These are phyloP conservation scores for Trichoderma guizhouense DNA, from an alignment of 2,329 filamentous ascomycete species.

Conservation along the genomic window DNA sequence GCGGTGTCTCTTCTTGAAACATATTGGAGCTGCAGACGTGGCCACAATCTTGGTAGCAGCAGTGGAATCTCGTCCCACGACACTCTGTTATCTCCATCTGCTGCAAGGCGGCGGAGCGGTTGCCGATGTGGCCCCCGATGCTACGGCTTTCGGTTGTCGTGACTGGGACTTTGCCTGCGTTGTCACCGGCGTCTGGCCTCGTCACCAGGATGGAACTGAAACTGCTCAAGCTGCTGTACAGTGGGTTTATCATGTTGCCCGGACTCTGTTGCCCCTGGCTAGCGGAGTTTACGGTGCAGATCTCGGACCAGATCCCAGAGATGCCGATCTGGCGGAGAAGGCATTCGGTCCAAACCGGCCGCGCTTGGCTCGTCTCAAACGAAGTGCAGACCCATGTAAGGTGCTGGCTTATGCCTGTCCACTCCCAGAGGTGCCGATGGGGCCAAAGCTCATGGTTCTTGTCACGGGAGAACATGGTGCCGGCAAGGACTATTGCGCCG, in stretches of 20 bases:
- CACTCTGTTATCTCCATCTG: conserved; percentile 59
- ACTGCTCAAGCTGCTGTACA: conserved; percentile 35
- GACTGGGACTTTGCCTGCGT: conserved; percentile 64
- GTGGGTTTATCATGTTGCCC: conserved; percentile 57
- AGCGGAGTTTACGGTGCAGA: conserved; percentile 57
- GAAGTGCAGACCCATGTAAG: conserved; percentile 44
- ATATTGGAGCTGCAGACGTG: conserved; percentile 38
- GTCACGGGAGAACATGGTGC: conserved; percentile 53
- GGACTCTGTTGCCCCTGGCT: conserved; percentile 47
- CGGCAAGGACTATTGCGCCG: conserved; percentile 60
- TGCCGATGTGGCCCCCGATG: conserved; percentile 39
- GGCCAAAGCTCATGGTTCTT: conserved; percentile 51
- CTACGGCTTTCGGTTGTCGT: conserved; percentile 60
- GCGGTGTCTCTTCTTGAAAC: conserved; percentile 58
- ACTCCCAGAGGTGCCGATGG: conserved; percentile 37
- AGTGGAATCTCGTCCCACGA: conserved; percentile 46
- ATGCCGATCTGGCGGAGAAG: conserved; percentile 45
- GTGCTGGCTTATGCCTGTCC: conserved; percentile 56
- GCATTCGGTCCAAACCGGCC: conserved; percentile 56
- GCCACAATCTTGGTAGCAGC: conserved; percentile 41
- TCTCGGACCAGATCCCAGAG: conserved; percentile 60
- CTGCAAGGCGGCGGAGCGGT: conserved; percentile 57
- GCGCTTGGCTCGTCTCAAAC: conserved; percentile 52
- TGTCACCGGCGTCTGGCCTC: conserved; percentile 59
- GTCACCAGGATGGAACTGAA: conserved; percentile 47